phyloP scores from a whole-genome alignment of 495 filamentous ascomycete genomes.

The Penicillium steckii region DNA sequence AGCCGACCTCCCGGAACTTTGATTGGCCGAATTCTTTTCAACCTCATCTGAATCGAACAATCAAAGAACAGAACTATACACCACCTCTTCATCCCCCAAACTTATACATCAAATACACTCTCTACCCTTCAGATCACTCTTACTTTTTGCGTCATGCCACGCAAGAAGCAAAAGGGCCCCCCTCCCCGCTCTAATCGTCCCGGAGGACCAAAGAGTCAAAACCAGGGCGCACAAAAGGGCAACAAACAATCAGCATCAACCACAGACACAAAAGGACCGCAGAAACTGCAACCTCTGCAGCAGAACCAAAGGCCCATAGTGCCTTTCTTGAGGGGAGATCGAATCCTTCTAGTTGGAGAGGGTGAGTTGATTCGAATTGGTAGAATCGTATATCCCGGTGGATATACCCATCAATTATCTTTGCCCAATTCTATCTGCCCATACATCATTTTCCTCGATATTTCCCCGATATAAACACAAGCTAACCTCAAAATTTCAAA shows the following conservation, averaged over 20 bases:
- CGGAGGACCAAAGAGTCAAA: slow-evolving; percentile 4
- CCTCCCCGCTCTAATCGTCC: slow-evolving; percentile 6
- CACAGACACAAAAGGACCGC: neutral
- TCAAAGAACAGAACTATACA: neutral
- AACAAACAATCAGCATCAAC: neutral
- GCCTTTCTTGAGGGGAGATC: slow-evolving; percentile 69
- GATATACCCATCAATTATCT: no score
- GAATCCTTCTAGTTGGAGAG: slow-evolving; percentile 85
- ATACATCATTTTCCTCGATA: no score
- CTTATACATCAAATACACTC: neutral
- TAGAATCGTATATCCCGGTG: no score
- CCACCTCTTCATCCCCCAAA: neutral
- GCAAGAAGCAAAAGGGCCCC: slow-evolving; percentile 23
- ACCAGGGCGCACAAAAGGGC: neutral
- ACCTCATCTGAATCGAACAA: neutral
- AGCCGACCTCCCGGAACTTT: slow-evolving; percentile 17
- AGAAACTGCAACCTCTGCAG: slow-evolving; percentile 20
- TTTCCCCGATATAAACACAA: no score
- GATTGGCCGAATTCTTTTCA: slow-evolving; percentile 19
- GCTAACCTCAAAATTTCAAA: slow-evolving; percentile 24
- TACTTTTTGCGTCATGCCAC: slow-evolving; percentile 20
- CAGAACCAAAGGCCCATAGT: slow-evolving; percentile 55
- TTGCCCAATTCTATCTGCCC: no score
- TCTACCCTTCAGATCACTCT: no score
- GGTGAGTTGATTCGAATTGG: slow-evolving; percentile 53